A percentile compares a stretch with the other conserved stretches of the same genome.
These are phyloP conservation scores for Kokia cookei DNA, from an alignment of 441 rosid species.

Conservation along the genomic window DNA sequence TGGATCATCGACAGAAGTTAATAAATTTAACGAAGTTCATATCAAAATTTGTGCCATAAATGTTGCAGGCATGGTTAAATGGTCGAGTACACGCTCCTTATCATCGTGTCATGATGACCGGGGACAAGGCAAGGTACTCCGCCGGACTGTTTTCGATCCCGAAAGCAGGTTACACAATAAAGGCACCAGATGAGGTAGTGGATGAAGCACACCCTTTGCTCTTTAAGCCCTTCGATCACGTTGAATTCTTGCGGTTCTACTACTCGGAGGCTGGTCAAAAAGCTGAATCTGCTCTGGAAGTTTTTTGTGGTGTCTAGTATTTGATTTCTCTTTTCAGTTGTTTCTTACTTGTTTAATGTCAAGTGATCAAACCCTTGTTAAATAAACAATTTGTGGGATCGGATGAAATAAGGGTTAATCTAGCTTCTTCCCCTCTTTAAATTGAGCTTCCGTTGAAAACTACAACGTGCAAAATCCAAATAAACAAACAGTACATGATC, in stretches of 20 bases:
- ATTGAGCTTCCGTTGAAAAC: too few species aligned
- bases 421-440: background rate
- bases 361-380: background rate
- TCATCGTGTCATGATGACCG: slow-evolving; percentile 58
- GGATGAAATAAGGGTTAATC: background rate
- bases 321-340: background rate
- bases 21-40: background rate
- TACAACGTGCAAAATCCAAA: too few species aligned
- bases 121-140: slow-evolving; percentile 42
- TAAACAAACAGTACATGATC: too few species aligned
- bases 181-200: slow-evolving; percentile 48
- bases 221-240: slow-evolving; percentile 47
- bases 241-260: slow-evolving; percentile 42
- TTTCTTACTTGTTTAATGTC: background rate
- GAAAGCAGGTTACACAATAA: slow-evolving; percentile 33
- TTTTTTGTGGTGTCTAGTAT: slow-evolving; percentile 36
- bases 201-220: slow-evolving; percentile 55
- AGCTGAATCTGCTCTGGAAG: slow-evolving; percentile 35
- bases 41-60: background rate
- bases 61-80: slow-evolving; percentile 52
- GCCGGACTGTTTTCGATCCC: slow-evolving; percentile 55
- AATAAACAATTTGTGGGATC: background rate
- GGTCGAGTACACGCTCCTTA: slow-evolving; percentile 35
- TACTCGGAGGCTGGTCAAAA: slow-evolving; percentile 47
- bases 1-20: too few species aligned